A percentile compares a stretch with the other conserved stretches of the same genome.
These are phyloP conservation scores for Chaetomium strumarium DNA, from an alignment of 2,329 filamentous ascomycete genomes.

Conservation along the genomic window DNA sequence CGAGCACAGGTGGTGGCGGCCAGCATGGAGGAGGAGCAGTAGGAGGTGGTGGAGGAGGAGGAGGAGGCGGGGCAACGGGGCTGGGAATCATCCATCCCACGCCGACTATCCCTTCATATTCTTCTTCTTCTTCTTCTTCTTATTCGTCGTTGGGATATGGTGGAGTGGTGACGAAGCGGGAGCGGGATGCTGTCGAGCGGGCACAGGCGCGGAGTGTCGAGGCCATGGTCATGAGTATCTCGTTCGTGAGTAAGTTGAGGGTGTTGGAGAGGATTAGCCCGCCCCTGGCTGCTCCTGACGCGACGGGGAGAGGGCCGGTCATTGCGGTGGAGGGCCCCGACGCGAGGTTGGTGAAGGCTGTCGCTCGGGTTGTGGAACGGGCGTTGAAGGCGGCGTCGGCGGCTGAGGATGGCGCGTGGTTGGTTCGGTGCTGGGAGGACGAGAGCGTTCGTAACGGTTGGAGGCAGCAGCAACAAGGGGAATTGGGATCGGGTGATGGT, in stretches of 20 bases:
- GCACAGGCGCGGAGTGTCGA: conserved; percentile 44
- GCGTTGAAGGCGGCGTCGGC: conserved; percentile 42
- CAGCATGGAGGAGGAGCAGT: not conserved
- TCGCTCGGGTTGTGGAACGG: conserved; percentile 59
- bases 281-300: conserved; percentile 44
- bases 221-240: conserved; percentile 69
- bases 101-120: not conserved
- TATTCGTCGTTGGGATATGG: not conserved
- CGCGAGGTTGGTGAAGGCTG: conserved; percentile 41
- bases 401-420: conserved; percentile 5
- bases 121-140: not conserved
- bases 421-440: conserved; percentile 13
- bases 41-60: not conserved
- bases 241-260: conserved; percentile 69
- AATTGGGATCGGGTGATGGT: not conserved
- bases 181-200: not conserved
- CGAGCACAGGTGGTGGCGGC: not conserved
- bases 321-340: conserved; percentile 78
- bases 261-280: conserved; percentile 71
- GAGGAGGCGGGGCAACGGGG: not conserved
- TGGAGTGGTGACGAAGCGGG: not conserved
- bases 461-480: not conserved
- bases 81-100: conserved; percentile 4
- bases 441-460: not conserved
- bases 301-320: conserved; percentile 60